Base-by-base conservation (phyloP, 306 rosid species). In the Acacia confusa region DNA sequence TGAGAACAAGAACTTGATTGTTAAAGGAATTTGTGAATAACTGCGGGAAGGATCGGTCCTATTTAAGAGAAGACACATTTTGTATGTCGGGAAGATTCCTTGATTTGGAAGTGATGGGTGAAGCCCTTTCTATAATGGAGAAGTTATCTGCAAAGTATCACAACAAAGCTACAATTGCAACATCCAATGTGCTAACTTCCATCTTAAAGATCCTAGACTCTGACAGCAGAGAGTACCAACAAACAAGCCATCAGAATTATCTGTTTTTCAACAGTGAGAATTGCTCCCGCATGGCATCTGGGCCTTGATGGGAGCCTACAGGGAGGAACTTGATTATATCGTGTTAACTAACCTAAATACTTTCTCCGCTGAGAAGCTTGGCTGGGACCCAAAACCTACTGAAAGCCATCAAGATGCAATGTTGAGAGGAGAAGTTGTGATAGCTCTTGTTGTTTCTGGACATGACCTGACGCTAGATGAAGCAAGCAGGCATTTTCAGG, bases 361-460 rank as follows among this genome's bases (percentile, higher is more conserved):
- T 36, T 30, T 57, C 50, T 30, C 36, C 22, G n/a, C 67, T 72
- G 84, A 95, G 91, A 91, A 79, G 89, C 97, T 95, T 81, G 97
- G 99, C 77, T 95, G 99, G 99, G 95, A 95, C 13, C 89, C 99
- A 58, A 93, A 90, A 84, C 86, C 84, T 12, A 80, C 75, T 78
- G 87, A 88, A 77, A 82, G 85, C 77, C 86, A 84, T 85, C 86
- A 90, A 65, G 94, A 95, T 88, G 90, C 97, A 30, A 88, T 93
- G 99, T 87, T 95, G 89, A 93, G 99, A 84, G 99, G 99, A 87
- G 97, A 93, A 82, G 36, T 95, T 84, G 88, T 95, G 94, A 80
- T 90, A 70, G 92, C 91, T 72, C 97, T 95, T 76, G 91, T 94
- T 55, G 47, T 45, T 68, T 88, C 87, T 66, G 97, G 99, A 78